phyloP scores from a whole-genome alignment of 305 asterid species.

The Euphrasia arctica region DNA sequence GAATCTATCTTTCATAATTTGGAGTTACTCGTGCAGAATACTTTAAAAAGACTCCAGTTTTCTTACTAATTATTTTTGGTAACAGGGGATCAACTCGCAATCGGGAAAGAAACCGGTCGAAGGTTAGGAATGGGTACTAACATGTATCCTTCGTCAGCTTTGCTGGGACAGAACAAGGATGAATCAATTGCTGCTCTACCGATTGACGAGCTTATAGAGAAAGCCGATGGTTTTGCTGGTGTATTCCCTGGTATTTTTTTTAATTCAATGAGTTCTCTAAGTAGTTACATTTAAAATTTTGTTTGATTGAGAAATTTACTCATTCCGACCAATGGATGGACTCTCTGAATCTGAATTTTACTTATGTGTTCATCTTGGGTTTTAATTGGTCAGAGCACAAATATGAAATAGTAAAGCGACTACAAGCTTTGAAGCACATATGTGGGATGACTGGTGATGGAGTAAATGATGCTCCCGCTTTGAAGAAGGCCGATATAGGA shows the following conservation, averaged over 20 bases:
- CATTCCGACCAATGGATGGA: no score
- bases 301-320: no score
- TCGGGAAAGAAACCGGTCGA: slow-evolving; percentile 83
- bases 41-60: background rate
- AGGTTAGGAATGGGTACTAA: slow-evolving; percentile 94
- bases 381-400: slow-evolving; percentile 57
- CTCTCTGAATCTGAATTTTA: background rate
- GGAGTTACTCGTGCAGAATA: background rate
- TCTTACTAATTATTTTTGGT: background rate
- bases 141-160: slow-evolving; percentile 82
- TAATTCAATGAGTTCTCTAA: background rate
- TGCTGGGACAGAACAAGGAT: slow-evolving; percentile 71
- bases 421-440: slow-evolving; percentile 88
- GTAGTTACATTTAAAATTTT: no score
- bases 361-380: slow-evolving; percentile 27
- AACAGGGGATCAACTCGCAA: slow-evolving; percentile 82
- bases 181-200: slow-evolving; percentile 64
- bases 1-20: background rate
- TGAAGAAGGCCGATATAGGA: slow-evolving; percentile 88
- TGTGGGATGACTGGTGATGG: slow-evolving; percentile 99
- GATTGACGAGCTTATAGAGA: slow-evolving; percentile 75
- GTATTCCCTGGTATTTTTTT: slow-evolving; percentile 65
- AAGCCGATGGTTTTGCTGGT: slow-evolving; percentile 89
- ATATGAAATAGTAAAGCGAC: slow-evolving; percentile 87
- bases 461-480: slow-evolving; percentile 93